phyloP scores from a whole-genome alignment of 805 yeast genomes.

The Tetrapisispora phaffii region DNA sequence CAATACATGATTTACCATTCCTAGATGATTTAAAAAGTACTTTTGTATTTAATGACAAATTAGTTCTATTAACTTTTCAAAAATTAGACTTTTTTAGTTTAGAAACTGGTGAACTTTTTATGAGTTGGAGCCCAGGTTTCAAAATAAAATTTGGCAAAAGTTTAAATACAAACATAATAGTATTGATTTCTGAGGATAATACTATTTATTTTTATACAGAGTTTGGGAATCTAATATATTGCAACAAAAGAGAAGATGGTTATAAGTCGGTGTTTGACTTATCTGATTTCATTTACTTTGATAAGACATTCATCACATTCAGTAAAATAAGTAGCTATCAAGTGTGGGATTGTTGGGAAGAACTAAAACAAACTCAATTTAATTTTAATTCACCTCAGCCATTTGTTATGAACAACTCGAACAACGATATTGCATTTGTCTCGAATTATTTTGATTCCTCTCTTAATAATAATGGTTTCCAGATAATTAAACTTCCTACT shows the following conservation, averaged over 20 bases:
- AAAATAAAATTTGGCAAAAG: conserved; percentile 15
- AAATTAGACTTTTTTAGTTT: conserved; percentile 16
- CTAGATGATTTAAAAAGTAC: background rate
- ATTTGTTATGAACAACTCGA: conserved; percentile 16
- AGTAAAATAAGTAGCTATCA: conserved; percentile 18
- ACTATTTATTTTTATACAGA: conserved; percentile 16
- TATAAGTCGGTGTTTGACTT: conserved; percentile 9
- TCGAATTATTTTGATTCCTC: conserved; percentile 20
- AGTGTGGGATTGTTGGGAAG: conserved; percentile 24
- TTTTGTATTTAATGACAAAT: background rate
- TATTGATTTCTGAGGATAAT: conserved; percentile 19
- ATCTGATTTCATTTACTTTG: conserved; percentile 14
- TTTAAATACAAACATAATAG: conserved; percentile 12
- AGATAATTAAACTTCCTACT: conserved; percentile 24
- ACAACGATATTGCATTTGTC: conserved; percentile 23
- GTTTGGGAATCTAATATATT: conserved; percentile 23
- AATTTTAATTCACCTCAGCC: conserved; percentile 18
- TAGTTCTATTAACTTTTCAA: conserved; percentile 13
- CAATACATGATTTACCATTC: background rate
- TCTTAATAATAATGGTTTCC: conserved; percentile 13
- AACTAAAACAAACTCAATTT: conserved; percentile 11
- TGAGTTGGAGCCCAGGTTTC: conserved; percentile 8
- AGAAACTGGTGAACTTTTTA: conserved; percentile 7
- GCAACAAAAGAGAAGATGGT: conserved; percentile 14
- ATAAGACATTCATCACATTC: conserved; percentile 11